These are phyloP conservation scores for Immersiporthe knoxdaviesiana DNA, from an alignment of 2,329 filamentous ascomycete species.

Conservation along the genomic window DNA sequence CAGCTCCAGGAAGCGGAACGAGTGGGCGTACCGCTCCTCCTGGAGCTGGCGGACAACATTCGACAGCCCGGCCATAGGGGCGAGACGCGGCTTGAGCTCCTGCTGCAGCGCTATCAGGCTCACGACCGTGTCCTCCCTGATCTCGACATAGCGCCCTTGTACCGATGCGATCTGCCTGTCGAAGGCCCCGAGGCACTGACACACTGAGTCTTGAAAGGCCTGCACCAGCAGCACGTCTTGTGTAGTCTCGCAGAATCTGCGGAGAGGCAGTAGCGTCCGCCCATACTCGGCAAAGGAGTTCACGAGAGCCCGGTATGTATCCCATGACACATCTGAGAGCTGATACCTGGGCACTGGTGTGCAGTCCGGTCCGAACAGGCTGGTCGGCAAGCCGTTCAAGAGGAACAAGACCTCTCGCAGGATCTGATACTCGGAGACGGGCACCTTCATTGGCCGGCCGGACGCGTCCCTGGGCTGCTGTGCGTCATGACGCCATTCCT, in stretches of 20 bases:
- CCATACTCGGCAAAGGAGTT: constrained; percentile 52
- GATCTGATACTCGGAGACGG: constrained; percentile 71
- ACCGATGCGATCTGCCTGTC: constrained; percentile 61
- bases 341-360: constrained; percentile 48
- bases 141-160: constrained; percentile 63
- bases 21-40: constrained; percentile 50
- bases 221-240: constrained; percentile 66
- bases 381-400: constrained; percentile 77
- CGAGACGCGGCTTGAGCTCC: constrained; percentile 57
- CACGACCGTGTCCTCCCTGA: constrained; percentile 57
- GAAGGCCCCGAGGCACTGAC: constrained; percentile 59
- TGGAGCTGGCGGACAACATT: constrained; percentile 63
- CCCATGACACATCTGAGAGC: constrained; percentile 52
- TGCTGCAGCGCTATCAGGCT: constrained; percentile 68
- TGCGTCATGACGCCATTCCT: constrained; percentile 48
- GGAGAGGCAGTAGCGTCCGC: constrained; percentile 49
- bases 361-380: constrained; percentile 61
- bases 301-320: constrained; percentile 54
- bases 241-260: constrained; percentile 46
- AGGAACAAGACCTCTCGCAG: constrained; percentile 83
- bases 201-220: constrained; percentile 69
- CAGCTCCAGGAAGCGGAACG: constrained; percentile 78
- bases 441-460: constrained; percentile 43
- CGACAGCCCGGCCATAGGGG: constrained; percentile 63
- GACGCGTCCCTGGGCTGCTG: constrained; percentile 36